These are phyloP conservation scores for Immersiella caudata DNA, from an alignment of 495 filamentous ascomycete species.

Conservation along the genomic window DNA sequence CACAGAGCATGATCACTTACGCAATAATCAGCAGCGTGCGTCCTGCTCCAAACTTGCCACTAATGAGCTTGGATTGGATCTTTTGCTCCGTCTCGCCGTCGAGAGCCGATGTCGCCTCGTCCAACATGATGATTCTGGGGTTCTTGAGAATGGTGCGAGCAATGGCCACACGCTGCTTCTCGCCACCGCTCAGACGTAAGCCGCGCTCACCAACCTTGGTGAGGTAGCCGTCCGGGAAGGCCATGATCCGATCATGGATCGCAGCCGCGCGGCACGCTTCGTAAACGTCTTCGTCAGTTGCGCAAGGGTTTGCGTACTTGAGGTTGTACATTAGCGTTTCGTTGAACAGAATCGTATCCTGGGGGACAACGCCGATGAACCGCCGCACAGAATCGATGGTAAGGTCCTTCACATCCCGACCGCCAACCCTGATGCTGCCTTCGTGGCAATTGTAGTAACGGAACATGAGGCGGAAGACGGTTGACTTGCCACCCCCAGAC, in stretches of 20 bases:
- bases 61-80: constrained; percentile 83
- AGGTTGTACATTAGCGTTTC: constrained; percentile 96
- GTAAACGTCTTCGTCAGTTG: constrained; percentile 83
- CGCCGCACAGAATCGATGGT: constrained; percentile 91
- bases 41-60: constrained; percentile 74
- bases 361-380: constrained; percentile 93
- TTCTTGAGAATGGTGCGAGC: constrained; percentile 95
- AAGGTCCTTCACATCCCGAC: constrained; percentile 77
- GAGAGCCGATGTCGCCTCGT: constrained; percentile 94
- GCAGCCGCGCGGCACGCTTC: constrained; percentile 89
- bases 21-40: constrained; percentile 75
- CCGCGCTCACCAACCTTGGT: constrained; percentile 96
- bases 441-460: constrained; percentile 84
- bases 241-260: constrained; percentile 94
- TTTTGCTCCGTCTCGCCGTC: constrained; percentile 96
- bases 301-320: constrained; percentile 86
- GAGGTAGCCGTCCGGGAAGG: constrained; percentile 88
- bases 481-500: constrained; percentile 95
- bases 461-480: constrained; percentile 93
- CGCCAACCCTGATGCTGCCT: constrained; percentile 82
- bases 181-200: constrained; percentile 87
- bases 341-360: constrained; percentile 96
- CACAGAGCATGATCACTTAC: constrained; percentile 41
- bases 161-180: constrained; percentile 97
- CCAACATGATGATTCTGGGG: constrained; percentile 91